A percentile compares a stretch with the other conserved stretches of the same genome.
These are phyloP conservation scores for Xylariaceae sp. DNA, from an alignment of 2,329 filamentous ascomycete species.

Conservation along the genomic window DNA sequence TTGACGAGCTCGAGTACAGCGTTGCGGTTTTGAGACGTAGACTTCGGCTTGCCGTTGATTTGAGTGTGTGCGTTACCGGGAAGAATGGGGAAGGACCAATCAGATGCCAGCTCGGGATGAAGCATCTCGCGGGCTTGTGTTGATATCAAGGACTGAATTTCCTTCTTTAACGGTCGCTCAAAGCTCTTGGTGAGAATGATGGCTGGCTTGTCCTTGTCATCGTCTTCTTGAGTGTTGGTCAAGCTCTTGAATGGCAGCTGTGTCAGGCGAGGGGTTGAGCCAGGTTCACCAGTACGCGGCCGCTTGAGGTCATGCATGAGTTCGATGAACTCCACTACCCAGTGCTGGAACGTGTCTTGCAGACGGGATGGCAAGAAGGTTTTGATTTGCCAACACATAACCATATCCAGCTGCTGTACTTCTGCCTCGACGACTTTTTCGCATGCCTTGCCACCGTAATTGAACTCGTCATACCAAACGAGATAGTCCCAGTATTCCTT, in stretches of 20 bases:
- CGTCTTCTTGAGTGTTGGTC: constrained; percentile 45
- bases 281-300: constrained; percentile 47
- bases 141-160: constrained; percentile 75
- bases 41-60: constrained; percentile 46
- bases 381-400: constrained; percentile 98
- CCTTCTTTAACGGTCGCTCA: constrained; percentile 85
- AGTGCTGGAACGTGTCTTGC: constrained; percentile 82
- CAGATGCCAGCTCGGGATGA: constrained; percentile 79
- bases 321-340: constrained; percentile 91
- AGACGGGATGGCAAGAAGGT: constrained; percentile 79
- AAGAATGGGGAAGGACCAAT: constrained; percentile 80
- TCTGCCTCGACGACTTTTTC: constrained; percentile 69
- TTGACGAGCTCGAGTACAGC: constrained; percentile 90
- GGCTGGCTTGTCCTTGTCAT: constrained; percentile 54
- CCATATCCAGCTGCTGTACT: constrained; percentile 76
- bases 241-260: constrained; percentile 53
- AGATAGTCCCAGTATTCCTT: constrained; percentile 99
- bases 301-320: constrained; percentile 87
- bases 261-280: constrained; percentile 51
- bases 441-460: constrained; percentile 94
- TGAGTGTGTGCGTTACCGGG: constrained; percentile 52
- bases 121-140: constrained; percentile 85
- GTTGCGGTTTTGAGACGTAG: constrained; percentile 45
- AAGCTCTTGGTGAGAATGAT: constrained; percentile 77
- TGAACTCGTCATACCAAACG: constrained; percentile 98